Conservation (phyloP, 2,329 filamentous ascomycete species). For the Sphaerulina populicola region DNA sequence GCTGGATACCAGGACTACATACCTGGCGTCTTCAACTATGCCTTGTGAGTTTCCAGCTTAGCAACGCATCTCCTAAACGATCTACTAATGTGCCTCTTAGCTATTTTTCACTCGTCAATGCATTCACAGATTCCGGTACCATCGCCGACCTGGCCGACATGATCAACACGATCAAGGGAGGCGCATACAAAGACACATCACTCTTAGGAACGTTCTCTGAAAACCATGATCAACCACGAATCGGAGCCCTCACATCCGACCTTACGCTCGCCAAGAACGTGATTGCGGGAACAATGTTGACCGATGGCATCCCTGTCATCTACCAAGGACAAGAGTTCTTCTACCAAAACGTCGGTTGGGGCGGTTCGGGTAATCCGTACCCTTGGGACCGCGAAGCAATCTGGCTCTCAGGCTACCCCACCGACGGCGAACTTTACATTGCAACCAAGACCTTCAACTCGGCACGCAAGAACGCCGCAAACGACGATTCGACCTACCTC, state of each 20-base stretch:
- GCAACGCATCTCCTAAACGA: too few species aligned
- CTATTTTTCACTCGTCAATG: slow-evolving; percentile 34
- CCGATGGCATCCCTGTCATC: slow-evolving; percentile 55
- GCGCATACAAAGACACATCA: slow-evolving; percentile 33
- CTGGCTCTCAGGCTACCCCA: slow-evolving; percentile 39
- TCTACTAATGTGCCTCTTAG: slow-evolving; percentile 11
- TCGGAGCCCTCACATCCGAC: slow-evolving; percentile 45
- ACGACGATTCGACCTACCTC: slow-evolving; percentile 35
- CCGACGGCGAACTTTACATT: slow-evolving; percentile 20
- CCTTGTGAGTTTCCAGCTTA: slow-evolving; percentile 28
- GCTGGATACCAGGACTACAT: slow-evolving; percentile 40
- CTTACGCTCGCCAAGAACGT: slow-evolving; percentile 52
- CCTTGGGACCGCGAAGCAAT: slow-evolving; percentile 35
- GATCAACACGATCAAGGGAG: slow-evolving; percentile 29
- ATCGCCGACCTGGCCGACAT: slow-evolving; percentile 35
- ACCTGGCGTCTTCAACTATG: slow-evolving; percentile 43
- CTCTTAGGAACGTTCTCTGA: slow-evolving; percentile 37
- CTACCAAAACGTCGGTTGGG: slow-evolving; percentile 33
- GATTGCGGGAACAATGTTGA: slow-evolving; percentile 53
- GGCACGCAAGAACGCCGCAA: slow-evolving; percentile 42
- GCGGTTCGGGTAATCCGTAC: slow-evolving; percentile 31
- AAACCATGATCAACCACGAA: slow-evolving; percentile 35
- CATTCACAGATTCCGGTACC: slow-evolving; percentile 34
- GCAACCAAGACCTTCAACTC: slow-evolving; percentile 41
- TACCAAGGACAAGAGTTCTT: slow-evolving; percentile 61